These are phyloP conservation scores for Artemisia argyi DNA, from an alignment of 129 eudicot species.

Conservation along the genomic window DNA sequence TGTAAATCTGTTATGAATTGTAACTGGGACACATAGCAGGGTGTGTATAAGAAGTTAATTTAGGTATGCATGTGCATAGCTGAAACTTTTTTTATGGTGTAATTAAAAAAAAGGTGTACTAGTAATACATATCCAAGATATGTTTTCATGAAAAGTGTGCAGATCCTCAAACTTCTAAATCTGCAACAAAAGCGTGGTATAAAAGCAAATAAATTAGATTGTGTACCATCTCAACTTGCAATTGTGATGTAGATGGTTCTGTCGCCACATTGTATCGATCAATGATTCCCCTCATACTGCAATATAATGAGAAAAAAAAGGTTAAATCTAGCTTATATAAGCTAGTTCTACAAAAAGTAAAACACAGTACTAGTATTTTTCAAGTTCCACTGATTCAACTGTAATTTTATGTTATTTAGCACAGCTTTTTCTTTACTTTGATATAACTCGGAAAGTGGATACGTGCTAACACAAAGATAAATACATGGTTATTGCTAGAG, in stretches of 20 bases:
- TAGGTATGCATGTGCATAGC: too few relatives aligned
- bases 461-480: background rate
- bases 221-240: constrained; percentile 36
- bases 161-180: background rate
- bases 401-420: background rate
- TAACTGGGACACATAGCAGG: too few relatives aligned
- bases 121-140: background rate
- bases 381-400: background rate
- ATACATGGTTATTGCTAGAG: background rate
- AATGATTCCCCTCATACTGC: constrained; percentile 35
- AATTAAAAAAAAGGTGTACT: background rate
- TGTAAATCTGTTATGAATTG: background rate
- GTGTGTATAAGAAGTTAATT: too few relatives aligned
- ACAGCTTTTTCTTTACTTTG: background rate
- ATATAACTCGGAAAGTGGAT: background rate
- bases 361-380: background rate
- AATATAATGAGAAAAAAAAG: background rate
- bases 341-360: background rate
- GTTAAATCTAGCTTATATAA: background rate
- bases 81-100: too few relatives aligned
- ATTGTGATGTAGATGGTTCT: constrained; percentile 30
- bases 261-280: constrained; percentile 38
- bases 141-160: too few relatives aligned
- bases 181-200: background rate
- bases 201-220: background rate